These are phyloP conservation scores for Yarrowia osloensis DNA, from an alignment of 805 yeast genomes.

Conservation along the genomic window DNA sequence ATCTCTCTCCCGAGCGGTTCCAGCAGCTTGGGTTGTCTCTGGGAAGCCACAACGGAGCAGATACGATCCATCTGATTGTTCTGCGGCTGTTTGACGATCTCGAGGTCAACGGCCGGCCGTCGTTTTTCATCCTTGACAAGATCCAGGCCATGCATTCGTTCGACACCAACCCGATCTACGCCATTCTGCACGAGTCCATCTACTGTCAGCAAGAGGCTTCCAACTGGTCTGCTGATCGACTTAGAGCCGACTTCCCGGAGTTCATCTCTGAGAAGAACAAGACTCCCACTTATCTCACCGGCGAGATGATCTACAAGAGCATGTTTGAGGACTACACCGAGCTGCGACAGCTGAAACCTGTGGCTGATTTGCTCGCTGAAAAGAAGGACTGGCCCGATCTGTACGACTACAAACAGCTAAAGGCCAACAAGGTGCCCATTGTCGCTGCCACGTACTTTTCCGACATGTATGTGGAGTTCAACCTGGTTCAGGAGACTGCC, in stretches of 20 bases:
- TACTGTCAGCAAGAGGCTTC: constrained; percentile 50
- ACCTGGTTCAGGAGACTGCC: constrained; percentile 13
- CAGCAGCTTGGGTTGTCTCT: constrained; percentile 55
- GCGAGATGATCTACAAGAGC: constrained; percentile 57
- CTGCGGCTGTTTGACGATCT: constrained; percentile 48
- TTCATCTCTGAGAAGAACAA: background rate
- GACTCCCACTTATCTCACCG: constrained; percentile 47
- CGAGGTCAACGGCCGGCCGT: constrained; percentile 43
- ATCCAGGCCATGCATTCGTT: constrained; percentile 47
- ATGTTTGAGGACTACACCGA: constrained; percentile 54
- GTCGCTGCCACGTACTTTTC: constrained; percentile 33
- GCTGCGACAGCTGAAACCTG: constrained; percentile 45
- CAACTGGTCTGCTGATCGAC: constrained; percentile 53
- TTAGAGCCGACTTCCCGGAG: background rate
- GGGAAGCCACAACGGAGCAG: constrained; percentile 56
- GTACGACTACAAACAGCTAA: constrained; percentile 44
- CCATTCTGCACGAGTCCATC: constrained; percentile 60
- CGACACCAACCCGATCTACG: constrained; percentile 58
- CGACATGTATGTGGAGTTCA: constrained; percentile 32
- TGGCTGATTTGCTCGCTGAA: constrained; percentile 43
- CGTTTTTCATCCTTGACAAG: constrained; percentile 44
- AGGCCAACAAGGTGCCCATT: constrained; percentile 34
- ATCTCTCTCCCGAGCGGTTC: constrained; percentile 52
- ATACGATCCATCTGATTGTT: constrained; percentile 50
- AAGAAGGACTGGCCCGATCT: constrained; percentile 46